These are phyloP conservation scores for Guadua angustifolia DNA, from an alignment of 176 grass and related monocot species.

Conservation along the genomic window DNA sequence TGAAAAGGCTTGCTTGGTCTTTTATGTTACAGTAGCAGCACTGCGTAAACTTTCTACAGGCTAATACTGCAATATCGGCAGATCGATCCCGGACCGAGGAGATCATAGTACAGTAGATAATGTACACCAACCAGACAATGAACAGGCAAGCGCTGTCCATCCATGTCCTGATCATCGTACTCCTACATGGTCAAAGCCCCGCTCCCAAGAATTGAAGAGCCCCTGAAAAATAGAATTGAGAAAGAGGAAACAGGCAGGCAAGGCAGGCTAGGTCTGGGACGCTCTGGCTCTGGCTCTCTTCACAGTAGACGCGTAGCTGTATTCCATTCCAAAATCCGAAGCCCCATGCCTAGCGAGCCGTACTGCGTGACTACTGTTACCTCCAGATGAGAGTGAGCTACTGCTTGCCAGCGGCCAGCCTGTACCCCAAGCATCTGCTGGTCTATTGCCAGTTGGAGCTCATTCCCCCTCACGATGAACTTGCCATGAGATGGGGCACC, in stretches of 20 bases:
- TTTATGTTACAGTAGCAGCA: background rate
- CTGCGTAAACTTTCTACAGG: background rate
- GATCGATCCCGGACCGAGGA: background rate
- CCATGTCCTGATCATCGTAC: background rate
- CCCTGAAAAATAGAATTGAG: background rate
- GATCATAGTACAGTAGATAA: background rate
- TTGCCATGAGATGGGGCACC: constrained; percentile 34
- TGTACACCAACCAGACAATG: constrained; percentile 1
- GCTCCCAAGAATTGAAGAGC: constrained; percentile 15
- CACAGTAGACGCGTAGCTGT: constrained; percentile 16
- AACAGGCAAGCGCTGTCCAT: background rate
- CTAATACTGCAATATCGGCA: background rate
- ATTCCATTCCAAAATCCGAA: background rate
- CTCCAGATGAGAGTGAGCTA: background rate
- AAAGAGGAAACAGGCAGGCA: too few relatives aligned
- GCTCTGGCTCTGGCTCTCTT: background rate
- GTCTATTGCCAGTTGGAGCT: constrained; percentile 21
- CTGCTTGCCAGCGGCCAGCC: constrained; percentile 28
- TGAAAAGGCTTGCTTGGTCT: background rate
- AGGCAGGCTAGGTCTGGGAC: background rate
- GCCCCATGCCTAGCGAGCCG: background rate
- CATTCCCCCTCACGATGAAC: background rate
- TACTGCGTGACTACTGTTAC: background rate
- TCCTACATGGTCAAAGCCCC: background rate
- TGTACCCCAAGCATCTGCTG: constrained; percentile 18